phyloP scores from a whole-genome alignment of 176 grass and related monocot species.

The Hyparrhenia diplandra region DNA sequence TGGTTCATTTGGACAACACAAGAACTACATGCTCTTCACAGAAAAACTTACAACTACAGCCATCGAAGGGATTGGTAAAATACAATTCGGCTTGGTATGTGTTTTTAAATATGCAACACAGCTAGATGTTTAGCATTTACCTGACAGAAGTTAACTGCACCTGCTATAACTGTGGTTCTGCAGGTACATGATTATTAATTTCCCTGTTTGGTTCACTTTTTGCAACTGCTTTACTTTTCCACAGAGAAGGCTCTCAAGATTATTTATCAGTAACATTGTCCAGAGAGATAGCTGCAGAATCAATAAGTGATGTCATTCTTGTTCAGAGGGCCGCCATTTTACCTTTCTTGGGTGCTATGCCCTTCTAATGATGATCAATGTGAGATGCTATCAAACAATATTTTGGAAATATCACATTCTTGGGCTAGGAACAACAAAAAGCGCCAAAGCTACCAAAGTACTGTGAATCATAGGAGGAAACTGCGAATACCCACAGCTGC shows the following conservation, averaged over 20 bases:
- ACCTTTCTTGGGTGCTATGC: conserved; percentile 66
- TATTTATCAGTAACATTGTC: conserved; percentile 53
- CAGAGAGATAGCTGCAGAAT: conserved; percentile 42
- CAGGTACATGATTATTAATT: conserved; percentile 69
- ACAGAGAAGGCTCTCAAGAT: conserved; percentile 40
- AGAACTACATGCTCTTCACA: background rate
- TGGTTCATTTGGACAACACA: conserved; percentile 23
- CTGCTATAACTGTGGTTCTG: conserved; percentile 26
- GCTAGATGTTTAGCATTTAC: conserved; percentile 22
- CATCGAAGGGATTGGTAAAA: conserved; percentile 24
- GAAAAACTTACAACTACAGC: conserved; percentile 25
- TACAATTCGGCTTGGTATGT: conserved; percentile 75
- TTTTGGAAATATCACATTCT: conserved; percentile 56
- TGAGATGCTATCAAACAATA: conserved; percentile 44
- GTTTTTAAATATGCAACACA: background rate
- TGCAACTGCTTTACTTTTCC: conserved; percentile 69
- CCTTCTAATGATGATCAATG: conserved; percentile 42
- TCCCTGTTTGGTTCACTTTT: conserved; percentile 83
- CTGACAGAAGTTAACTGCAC: conserved; percentile 15
- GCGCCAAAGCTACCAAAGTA: background rate
- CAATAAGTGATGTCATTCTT: conserved; percentile 43
- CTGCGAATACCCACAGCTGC: conserved; percentile 26
- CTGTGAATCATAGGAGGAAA: conserved; percentile 39
- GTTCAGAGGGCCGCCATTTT: conserved; percentile 52
- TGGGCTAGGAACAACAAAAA: conserved; percentile 38